Evolutionary conservation across 768 basidiomycete species (phyloP).

Genomic region (Mycena sanguinolenta): DNA sequence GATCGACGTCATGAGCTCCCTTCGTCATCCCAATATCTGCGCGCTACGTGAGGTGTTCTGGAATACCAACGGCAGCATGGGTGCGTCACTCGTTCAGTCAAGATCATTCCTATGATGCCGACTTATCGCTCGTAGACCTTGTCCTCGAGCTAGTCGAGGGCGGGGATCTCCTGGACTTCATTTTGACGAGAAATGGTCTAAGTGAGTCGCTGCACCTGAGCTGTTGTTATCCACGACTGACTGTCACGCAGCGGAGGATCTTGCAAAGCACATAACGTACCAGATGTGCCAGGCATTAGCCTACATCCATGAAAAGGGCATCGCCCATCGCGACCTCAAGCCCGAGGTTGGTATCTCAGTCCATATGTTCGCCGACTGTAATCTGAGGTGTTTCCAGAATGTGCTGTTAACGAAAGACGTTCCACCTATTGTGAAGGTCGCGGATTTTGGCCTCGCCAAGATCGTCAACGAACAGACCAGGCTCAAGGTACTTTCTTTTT

Average conservation of each 20-base stretch:
- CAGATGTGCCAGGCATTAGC: slow-evolving; percentile 87
- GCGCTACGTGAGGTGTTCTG: slow-evolving; percentile 70
- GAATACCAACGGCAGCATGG: slow-evolving; percentile 53
- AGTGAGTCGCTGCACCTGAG: slow-evolving; percentile 10
- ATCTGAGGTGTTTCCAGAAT: slow-evolving; percentile 63
- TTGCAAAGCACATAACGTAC: slow-evolving; percentile 77
- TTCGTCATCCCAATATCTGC: slow-evolving; percentile 73
- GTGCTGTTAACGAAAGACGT: slow-evolving; percentile 81
- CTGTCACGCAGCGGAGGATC: slow-evolving; percentile 59
- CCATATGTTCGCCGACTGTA: slow-evolving; percentile 30
- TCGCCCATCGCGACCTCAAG: slow-evolving; percentile 95
- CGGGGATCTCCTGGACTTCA: slow-evolving; percentile 26
- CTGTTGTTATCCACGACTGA: neutral
- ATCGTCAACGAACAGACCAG: slow-evolving; percentile 85
- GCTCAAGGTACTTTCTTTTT: slow-evolving; percentile 66
- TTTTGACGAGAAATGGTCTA: slow-evolving; percentile 5
- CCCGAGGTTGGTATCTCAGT: slow-evolving; percentile 71
- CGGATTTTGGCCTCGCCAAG: slow-evolving; percentile 97
- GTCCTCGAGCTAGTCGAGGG: slow-evolving; percentile 29
- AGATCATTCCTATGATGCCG: slow-evolving; percentile 66
- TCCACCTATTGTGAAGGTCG: slow-evolving; percentile 87
- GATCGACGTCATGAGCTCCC: slow-evolving; percentile 66
- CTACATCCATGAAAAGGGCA: slow-evolving; percentile 81
- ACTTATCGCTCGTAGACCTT: slow-evolving; percentile 10
- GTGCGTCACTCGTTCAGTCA: slow-evolving; percentile 46